These are phyloP conservation scores for Carpinus fangiana DNA, from an alignment of 306 rosid species.

Conservation along the genomic window DNA sequence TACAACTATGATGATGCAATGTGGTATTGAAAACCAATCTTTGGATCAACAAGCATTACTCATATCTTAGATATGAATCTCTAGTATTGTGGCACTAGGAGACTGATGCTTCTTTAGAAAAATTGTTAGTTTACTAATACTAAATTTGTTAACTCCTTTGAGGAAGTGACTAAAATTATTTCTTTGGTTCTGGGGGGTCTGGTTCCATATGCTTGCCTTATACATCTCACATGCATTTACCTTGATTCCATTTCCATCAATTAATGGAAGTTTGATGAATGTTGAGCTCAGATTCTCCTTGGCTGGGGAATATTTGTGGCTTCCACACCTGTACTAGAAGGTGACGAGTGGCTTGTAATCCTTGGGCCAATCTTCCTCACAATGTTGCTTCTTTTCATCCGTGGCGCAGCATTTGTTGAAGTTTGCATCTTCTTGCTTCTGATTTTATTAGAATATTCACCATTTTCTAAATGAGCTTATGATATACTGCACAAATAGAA, in stretches of 20 bases:
- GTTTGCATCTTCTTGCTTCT: constrained; percentile 50
- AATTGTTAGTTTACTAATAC: neutral
- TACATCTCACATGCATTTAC: neutral
- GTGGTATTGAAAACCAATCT: too few species aligned
- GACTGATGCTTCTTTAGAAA: too few species aligned
- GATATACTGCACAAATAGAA: constrained; percentile 31
- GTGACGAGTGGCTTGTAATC: constrained; percentile 89
- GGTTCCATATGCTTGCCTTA: neutral
- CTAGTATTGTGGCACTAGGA: too few species aligned
- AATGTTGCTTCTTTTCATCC: constrained; percentile 85
- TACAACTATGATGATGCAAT: too few species aligned
- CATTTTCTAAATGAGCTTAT: constrained; percentile 19
- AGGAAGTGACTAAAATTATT: neutral
- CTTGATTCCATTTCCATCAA: neutral
- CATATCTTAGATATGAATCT: too few species aligned
- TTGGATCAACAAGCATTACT: too few species aligned
- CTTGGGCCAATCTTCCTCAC: constrained; percentile 82
- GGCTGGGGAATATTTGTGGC: constrained; percentile 99
- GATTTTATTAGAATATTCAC: constrained; percentile 15
- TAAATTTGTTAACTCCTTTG: neutral
- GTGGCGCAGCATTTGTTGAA: constrained; percentile 93
- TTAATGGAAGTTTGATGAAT: constrained; percentile 27
- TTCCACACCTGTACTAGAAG: constrained; percentile 66
- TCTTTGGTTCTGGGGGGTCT: neutral
- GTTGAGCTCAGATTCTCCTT: constrained; percentile 64